Evolutionary conservation across 2,329 filamentous ascomycete species (phyloP).

Genomic region (Calonectria pteridis): DNA sequence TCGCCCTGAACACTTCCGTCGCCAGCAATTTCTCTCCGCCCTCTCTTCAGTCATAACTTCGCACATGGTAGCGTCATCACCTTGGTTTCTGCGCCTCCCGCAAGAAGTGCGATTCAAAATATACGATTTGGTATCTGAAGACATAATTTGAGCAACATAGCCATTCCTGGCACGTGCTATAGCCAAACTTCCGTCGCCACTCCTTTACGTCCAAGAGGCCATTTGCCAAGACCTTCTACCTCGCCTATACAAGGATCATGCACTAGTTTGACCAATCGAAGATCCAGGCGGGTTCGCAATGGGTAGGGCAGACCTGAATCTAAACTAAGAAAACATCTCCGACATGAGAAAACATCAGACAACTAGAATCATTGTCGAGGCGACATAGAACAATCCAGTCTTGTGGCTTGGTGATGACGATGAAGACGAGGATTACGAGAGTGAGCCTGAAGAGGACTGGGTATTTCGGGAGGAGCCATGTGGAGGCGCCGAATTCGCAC

Average conservation of each 20-base stretch:
- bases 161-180: slow-evolving; percentile 6
- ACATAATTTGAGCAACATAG: background rate
- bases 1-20: background rate
- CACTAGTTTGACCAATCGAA: slow-evolving; percentile 19
- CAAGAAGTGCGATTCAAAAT: slow-evolving; percentile 11
- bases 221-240: slow-evolving; percentile 7
- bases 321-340: background rate
- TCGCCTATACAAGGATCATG: slow-evolving; percentile 14
- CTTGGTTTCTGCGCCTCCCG: slow-evolving; percentile 10
- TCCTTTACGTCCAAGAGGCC: slow-evolving; percentile 13
- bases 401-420: background rate
- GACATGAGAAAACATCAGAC: slow-evolving; percentile 9
- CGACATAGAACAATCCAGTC: background rate
- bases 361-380: background rate
- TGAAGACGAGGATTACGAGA: background rate
- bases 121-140: slow-evolving; percentile 15
- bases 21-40: background rate
- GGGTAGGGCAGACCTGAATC: background rate
- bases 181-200: background rate
- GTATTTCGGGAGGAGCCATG: background rate
- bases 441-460: background rate
- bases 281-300: background rate
- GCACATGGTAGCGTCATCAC: background rate
- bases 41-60: background rate
- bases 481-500: background rate